Evolutionary conservation across 2,329 filamentous ascomycete species (phyloP).

Genomic region (Orbilia ellipsospora): DNA sequence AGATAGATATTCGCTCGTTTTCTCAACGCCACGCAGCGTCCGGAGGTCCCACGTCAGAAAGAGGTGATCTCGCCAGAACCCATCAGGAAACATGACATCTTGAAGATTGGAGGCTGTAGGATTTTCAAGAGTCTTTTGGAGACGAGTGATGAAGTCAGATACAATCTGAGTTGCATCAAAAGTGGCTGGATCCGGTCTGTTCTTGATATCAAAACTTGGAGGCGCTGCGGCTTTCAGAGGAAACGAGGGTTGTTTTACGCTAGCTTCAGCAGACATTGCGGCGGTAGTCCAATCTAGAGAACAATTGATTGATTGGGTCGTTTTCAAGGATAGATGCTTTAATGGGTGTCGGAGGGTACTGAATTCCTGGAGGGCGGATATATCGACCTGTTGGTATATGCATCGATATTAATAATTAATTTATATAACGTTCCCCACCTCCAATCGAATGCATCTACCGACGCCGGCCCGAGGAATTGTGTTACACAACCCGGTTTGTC

Average conservation of each 20-base stretch:
- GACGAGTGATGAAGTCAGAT: conserved; percentile 29
- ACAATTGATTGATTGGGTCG: too few relatives aligned
- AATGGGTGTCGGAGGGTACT: too few relatives aligned
- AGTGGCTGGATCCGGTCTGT: conserved; percentile 17
- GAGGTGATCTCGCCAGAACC: conserved; percentile 72
- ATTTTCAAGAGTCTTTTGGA: conserved; percentile 33
- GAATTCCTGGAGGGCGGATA: too few relatives aligned
- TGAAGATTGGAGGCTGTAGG: conserved; percentile 27
- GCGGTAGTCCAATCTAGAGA: background rate
- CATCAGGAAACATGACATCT: conserved; percentile 58
- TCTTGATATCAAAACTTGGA: conserved; percentile 32
- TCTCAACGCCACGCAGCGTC: conserved; percentile 65
- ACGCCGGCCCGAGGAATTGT: too few relatives aligned
- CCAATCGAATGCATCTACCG: too few relatives aligned
- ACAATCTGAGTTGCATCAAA: conserved; percentile 36
- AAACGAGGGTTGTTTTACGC: conserved; percentile 21
- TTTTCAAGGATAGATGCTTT: too few relatives aligned
- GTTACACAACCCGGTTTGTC: too few relatives aligned
- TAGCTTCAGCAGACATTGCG: conserved; percentile 7
- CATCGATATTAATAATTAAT: too few relatives aligned
- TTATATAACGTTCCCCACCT: too few relatives aligned
- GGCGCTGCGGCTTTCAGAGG: conserved; percentile 29
- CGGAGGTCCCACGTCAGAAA: conserved; percentile 70
- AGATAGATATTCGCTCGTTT: conserved; percentile 60
- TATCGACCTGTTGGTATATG: too few relatives aligned